phyloP scores from a whole-genome alignment of 2,329 filamentous ascomycete species.

The Xylariaceae sp. region DNA sequence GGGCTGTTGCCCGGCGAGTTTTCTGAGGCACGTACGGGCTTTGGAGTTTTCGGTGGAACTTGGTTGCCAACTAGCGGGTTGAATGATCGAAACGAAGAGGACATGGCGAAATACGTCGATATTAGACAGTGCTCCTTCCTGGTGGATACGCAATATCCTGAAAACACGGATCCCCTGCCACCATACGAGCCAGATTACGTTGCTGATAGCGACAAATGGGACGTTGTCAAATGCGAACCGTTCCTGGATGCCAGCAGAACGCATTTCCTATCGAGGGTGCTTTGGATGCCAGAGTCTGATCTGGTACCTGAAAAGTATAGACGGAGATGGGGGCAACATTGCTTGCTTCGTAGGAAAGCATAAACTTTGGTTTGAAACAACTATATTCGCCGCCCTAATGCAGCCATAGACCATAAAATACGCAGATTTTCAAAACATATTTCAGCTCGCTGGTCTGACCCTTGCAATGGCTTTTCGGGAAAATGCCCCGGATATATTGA shows the following conservation, averaged over 20 bases:
- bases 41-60: slow-evolving; percentile 81
- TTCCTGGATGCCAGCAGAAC: slow-evolving; percentile 86
- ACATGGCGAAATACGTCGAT: slow-evolving; percentile 84
- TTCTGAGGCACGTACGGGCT: slow-evolving; percentile 71
- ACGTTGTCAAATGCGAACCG: slow-evolving; percentile 73
- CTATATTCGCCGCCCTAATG: not conserved
- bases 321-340: slow-evolving; percentile 88
- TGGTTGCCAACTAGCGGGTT: slow-evolving; percentile 83
- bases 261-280: slow-evolving; percentile 72
- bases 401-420: slow-evolving; percentile 1
- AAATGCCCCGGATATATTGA: not conserved
- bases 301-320: slow-evolving; percentile 73
- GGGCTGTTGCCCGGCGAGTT: slow-evolving; percentile 93
- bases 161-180: slow-evolving; percentile 56
- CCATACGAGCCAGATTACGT: slow-evolving; percentile 82
- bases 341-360: slow-evolving; percentile 71
- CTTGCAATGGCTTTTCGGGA: not conserved
- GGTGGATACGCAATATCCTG: slow-evolving; percentile 84
- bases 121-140: slow-evolving; percentile 79
- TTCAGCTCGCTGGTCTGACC: not conserved
- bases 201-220: slow-evolving; percentile 77
- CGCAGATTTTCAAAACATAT: not conserved
- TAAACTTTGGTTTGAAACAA: slow-evolving; percentile 16
- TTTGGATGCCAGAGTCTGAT: slow-evolving; percentile 80
- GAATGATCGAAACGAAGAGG: slow-evolving; percentile 91